Conservation (phyloP, 1,284 basidiomycete species). For the Sporisorium sorghi region DNA sequence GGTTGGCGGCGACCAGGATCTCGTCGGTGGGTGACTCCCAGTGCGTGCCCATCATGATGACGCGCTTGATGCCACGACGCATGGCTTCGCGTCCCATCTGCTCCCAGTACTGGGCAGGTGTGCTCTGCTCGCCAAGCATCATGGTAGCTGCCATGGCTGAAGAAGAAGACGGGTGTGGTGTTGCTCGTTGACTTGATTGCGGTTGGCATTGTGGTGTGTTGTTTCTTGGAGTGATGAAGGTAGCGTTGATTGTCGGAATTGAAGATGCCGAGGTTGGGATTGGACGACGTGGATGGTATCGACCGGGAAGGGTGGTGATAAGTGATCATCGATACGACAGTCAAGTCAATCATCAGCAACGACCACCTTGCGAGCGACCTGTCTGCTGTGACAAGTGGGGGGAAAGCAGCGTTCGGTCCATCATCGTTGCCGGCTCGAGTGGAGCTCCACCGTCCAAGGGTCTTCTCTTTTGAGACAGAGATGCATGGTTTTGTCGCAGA, state of each 20-base stretch:
- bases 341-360: no score
- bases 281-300: neutral
- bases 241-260: no score
- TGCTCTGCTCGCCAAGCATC: conserved; percentile 56
- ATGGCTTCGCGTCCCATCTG: conserved; percentile 55
- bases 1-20: conserved; percentile 52
- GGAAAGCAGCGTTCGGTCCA: neutral
- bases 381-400: neutral
- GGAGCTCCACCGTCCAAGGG: conserved; percentile 5
- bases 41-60: conserved; percentile 63
- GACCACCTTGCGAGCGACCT: no score
- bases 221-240: neutral
- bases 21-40: conserved; percentile 55
- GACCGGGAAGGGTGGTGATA: neutral
- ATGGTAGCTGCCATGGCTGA: conserved; percentile 57
- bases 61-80: conserved; percentile 53
- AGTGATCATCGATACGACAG: neutral
- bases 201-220: conserved; percentile 12
- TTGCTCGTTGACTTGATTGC: conserved; percentile 20
- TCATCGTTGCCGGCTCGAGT: conserved; percentile 2
- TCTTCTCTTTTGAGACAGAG: no score
- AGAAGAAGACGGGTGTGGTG: conserved; percentile 36
- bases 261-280: no score
- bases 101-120: conserved; percentile 59
- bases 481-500: no score